Evolutionary conservation across 2,329 filamentous ascomycete species (phyloP), one percentile per base, ranked within the genome.

Genomic region (Herpotrichia juniperi): DNA sequence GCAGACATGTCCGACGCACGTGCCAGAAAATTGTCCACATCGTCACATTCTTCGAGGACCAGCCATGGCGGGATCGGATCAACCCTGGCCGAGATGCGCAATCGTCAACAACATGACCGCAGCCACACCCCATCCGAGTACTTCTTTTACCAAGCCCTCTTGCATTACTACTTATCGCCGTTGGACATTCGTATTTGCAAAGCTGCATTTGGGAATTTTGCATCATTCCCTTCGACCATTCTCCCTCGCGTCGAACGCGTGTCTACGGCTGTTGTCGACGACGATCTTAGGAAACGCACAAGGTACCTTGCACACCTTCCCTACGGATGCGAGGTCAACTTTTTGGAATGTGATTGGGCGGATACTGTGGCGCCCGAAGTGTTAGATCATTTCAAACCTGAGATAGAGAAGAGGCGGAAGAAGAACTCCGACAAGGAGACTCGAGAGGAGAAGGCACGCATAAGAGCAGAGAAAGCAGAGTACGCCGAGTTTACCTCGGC

Each of bases 291-390:
- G 42, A 92, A 89, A 68, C 85, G 91, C 26, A 87, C 90, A 49
- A 96, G 94, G 70, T 97, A 96, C 59, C 82, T 97, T 2, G 85
- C 86, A 1, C 93, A 97, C 72, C 81, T 97, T 5, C 93, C 93
- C 0, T 87, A 89, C 45, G 93, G 93, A n/a, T 96, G 92, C 70
- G 88, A 96, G 59, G 90, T 97, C 35, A 91, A 83, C 59, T 96
- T 96, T 64, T 74, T 97, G 1, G 93, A 97, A 74, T 97, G 93
- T 67, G 92, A 97, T 71, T 97, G 93, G 93, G 92, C 90, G 2
- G 92, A 96, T 60, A 90, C 94, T 31, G 90, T 97, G 4, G 82
- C 86, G 2, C 81, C 86, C 1, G 87, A 90, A 45, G 83, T 90
- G 3, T 78, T 97, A n/a, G 86, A 86, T 32, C 81, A 82, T 1